These are phyloP conservation scores for Penicillium dipodomyicola DNA, from an alignment of 495 filamentous ascomycete genomes.

Conservation along the genomic window DNA sequence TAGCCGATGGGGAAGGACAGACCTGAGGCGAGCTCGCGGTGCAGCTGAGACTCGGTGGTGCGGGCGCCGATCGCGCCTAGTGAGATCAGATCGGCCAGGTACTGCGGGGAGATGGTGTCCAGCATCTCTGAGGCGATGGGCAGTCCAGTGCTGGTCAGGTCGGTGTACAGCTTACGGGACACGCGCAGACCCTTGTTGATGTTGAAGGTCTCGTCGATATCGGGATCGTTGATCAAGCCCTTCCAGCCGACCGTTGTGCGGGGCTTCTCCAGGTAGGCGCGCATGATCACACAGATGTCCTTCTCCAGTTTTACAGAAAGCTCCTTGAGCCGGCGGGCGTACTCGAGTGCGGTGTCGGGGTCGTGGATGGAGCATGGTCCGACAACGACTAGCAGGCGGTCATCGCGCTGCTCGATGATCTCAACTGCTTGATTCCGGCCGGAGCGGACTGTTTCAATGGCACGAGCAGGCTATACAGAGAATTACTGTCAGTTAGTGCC, in stretches of 20 bases:
- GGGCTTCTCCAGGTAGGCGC: slow-evolving; percentile 98
- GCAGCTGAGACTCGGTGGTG: slow-evolving; percentile 95
- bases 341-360: slow-evolving; percentile 82
- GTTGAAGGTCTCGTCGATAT: slow-evolving; percentile 95
- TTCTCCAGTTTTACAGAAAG: slow-evolving; percentile 70
- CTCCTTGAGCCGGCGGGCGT: slow-evolving; percentile 71
- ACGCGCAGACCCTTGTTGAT: slow-evolving; percentile 98
- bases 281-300: slow-evolving; percentile 93
- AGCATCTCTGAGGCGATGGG: slow-evolving; percentile 97
- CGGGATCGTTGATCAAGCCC: slow-evolving; percentile 97
- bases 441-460: slow-evolving; percentile 68
- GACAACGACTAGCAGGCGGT: slow-evolving; percentile 90
- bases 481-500: slow-evolving; percentile 13
- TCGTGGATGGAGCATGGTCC: slow-evolving; percentile 98
- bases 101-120: slow-evolving; percentile 96
- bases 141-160: slow-evolving; percentile 81
- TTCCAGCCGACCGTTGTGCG: slow-evolving; percentile 99
- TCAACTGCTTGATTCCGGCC: slow-evolving; percentile 79
- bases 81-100: slow-evolving; percentile 91
- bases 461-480: slow-evolving; percentile 40
- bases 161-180: slow-evolving; percentile 82
- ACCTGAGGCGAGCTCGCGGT: slow-evolving; percentile 93
- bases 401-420: slow-evolving; percentile 75
- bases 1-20: slow-evolving; percentile 97
- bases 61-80: slow-evolving; percentile 93